Evolutionary conservation across 306 rosid species (phyloP).

Genomic region (Heteromeles arbutifolia): DNA sequence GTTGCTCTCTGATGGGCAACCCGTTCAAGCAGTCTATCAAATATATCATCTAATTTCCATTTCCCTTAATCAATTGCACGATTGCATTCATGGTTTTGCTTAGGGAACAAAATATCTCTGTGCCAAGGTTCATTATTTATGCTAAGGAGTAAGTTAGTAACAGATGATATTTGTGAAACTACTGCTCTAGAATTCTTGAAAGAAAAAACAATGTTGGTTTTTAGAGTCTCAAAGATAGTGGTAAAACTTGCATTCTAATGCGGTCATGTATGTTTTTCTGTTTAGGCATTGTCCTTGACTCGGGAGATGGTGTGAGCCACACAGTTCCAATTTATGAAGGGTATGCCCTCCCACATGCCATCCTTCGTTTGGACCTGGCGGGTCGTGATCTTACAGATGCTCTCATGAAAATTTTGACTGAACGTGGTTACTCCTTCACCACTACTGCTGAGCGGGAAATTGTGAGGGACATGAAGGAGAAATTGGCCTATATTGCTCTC

Average conservation of each 20-base stretch:
- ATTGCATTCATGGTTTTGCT: background rate
- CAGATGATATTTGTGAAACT: background rate
- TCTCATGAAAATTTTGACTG: slow-evolving; percentile 93
- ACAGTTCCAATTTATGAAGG: slow-evolving; percentile 98
- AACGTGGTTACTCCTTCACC: slow-evolving; percentile 98
- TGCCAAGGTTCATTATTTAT: background rate
- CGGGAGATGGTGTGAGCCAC: slow-evolving; percentile 99
- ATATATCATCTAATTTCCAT: background rate
- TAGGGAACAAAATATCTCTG: background rate
- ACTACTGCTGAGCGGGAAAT: slow-evolving; percentile 95
- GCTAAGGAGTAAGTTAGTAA: background rate
- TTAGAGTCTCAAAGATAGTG: background rate
- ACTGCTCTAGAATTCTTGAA: background rate
- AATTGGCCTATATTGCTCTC: slow-evolving; percentile 82
- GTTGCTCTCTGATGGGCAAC: background rate
- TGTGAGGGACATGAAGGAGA: slow-evolving; percentile 92
- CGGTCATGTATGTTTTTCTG: slow-evolving; percentile 1
- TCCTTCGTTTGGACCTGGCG: slow-evolving; percentile 91
- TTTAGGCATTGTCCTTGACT: slow-evolving; percentile 86
- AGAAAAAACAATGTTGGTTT: too few relatives aligned
- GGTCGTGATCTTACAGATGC: slow-evolving; percentile 97
- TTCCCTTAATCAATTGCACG: background rate
- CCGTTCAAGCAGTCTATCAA: background rate
- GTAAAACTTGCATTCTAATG: background rate
- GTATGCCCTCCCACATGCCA: slow-evolving; percentile 96